Conservation (phyloP, 805 yeast species). For the Zygoascus ofunaensis region DNA sequence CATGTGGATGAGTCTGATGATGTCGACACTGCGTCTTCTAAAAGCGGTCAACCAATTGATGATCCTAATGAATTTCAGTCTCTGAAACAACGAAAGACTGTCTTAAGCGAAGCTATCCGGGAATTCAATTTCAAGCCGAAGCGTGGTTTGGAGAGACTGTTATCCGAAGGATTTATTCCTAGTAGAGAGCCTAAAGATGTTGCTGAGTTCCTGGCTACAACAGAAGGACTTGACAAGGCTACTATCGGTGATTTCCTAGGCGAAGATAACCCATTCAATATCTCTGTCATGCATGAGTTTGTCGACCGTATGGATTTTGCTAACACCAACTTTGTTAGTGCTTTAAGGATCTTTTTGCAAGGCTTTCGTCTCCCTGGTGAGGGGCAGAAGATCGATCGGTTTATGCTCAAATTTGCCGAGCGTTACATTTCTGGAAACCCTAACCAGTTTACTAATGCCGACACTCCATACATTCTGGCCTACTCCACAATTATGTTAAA, state of each 20-base stretch:
- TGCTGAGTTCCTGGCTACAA: conserved; percentile 60
- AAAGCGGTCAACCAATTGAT: conserved; percentile 32
- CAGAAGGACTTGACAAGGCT: conserved; percentile 72
- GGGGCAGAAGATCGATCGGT: conserved; percentile 94
- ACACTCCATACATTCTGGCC: conserved; percentile 84
- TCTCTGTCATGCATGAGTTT: conserved; percentile 85
- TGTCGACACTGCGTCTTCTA: conserved; percentile 1
- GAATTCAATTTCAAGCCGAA: conserved; percentile 81
- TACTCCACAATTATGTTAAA: conserved; percentile 89
- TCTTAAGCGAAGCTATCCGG: conserved; percentile 64
- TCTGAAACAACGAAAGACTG: conserved; percentile 73
- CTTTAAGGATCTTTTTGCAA: conserved; percentile 76
- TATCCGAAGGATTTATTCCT: conserved; percentile 54
- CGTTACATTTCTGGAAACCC: conserved; percentile 85
- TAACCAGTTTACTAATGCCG: conserved; percentile 79
- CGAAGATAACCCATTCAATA: conserved; percentile 69
- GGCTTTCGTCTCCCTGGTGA: conserved; percentile 94
- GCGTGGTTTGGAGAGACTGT: conserved; percentile 58
- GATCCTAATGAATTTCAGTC: conserved; percentile 80
- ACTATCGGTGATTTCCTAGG: conserved; percentile 88
- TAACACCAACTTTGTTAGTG: conserved; percentile 64
- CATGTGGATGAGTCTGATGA: conserved; percentile 1
- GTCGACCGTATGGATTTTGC: conserved; percentile 80
- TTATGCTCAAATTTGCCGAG: conserved; percentile 94
- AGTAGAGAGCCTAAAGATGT: conserved; percentile 55